These are phyloP conservation scores for Triadica sebifera DNA, from an alignment of 345 rosid genomes.

Conservation along the genomic window DNA sequence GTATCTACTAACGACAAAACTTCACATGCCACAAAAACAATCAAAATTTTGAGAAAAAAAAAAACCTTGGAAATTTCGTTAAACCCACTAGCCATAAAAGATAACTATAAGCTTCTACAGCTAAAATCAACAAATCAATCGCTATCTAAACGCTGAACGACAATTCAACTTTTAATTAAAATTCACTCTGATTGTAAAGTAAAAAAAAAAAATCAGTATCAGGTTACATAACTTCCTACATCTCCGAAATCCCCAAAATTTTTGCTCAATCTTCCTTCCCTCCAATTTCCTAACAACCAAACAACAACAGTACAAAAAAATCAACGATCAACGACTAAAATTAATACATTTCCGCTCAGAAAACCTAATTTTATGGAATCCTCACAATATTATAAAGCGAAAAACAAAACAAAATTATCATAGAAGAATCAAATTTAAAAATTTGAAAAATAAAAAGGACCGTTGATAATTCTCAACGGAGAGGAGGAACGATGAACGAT, in stretches of 20 bases:
- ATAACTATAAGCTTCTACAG: neutral
- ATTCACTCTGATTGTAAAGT: neutral
- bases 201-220: neutral
- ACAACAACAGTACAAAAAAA: neutral
- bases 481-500: neutral
- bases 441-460: neutral
- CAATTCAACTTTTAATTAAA: neutral
- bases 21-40: neutral
- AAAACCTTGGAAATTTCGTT: neutral
- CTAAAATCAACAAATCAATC: neutral
- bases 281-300: neutral
- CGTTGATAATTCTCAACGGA: neutral
- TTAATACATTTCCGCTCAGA: neutral
- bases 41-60: neutral
- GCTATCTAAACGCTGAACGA: neutral
- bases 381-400: neutral
- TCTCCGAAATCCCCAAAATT: neutral
- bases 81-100: neutral
- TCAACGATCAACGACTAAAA: neutral
- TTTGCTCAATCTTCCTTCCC: neutral
- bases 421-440: neutral
- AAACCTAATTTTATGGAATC: neutral
- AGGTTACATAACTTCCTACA: neutral
- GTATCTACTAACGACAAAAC: constrained; percentile 4
- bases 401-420: neutral